Conservation (phyloP, 805 yeast genomes). For the Wickerhamomyces tratensis region DNA sequence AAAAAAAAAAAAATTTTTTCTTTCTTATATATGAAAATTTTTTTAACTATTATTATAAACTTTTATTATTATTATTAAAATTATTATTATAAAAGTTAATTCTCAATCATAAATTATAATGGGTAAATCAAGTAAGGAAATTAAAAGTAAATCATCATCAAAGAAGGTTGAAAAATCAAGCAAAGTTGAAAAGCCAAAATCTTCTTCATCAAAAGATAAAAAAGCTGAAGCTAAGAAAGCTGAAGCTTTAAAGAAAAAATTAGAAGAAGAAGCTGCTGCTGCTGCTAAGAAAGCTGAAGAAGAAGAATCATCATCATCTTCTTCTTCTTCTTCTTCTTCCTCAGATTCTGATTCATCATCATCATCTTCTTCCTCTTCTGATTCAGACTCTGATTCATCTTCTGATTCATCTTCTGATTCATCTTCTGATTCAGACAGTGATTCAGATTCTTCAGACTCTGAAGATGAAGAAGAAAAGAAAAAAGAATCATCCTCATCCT, state of each 20-base stretch:
- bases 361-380: constrained; percentile 2
- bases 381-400: constrained; percentile 3
- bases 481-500: not conserved
- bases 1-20: too few species aligned
- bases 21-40: too few species aligned
- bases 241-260: not conserved
- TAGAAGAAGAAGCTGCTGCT: constrained; percentile 1
- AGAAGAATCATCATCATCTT: constrained; percentile 1
- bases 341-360: constrained; percentile 1
- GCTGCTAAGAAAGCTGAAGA: constrained; percentile 16
- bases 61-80: too few species aligned
- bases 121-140: not conserved
- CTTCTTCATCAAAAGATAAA: not conserved
- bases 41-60: too few species aligned
- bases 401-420: too few species aligned
- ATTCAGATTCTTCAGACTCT: not conserved
- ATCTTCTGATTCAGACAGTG: not conserved
- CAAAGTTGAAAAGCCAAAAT: not conserved
- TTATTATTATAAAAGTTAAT: too few species aligned
- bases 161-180: not conserved
- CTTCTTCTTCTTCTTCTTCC: constrained; percentile 4
- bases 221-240: not conserved
- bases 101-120: too few species aligned
- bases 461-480: constrained; percentile 1
- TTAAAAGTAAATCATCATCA: not conserved